These are phyloP conservation scores for Ophiostoma piceae DNA, from an alignment of 2,329 filamentous ascomycete species.

Conservation along the genomic window DNA sequence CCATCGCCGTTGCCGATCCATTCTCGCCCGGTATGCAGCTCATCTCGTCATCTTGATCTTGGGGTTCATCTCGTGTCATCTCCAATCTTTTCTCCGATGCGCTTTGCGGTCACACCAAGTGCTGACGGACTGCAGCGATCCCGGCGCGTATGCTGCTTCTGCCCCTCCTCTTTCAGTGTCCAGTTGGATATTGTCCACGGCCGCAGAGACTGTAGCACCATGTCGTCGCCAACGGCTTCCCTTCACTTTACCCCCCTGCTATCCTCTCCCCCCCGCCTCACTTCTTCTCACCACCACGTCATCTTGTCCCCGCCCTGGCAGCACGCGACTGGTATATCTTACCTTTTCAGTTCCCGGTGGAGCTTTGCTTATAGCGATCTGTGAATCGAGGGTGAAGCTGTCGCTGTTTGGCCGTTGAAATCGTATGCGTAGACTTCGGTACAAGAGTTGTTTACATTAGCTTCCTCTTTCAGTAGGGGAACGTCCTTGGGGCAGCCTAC, in stretches of 20 bases:
- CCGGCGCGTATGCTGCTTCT: not conserved
- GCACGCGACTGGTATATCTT: not conserved
- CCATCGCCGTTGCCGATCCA: not conserved
- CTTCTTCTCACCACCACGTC: not conserved
- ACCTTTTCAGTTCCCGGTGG: not conserved
- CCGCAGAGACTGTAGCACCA: no score
- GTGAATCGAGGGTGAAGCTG: not conserved
- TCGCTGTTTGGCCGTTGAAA: not conserved
- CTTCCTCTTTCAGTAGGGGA: not conserved
- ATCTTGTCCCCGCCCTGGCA: not conserved
- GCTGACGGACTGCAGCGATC: not conserved
- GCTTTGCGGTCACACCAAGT: not conserved
- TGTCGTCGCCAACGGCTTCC: not conserved
- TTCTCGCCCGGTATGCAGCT: not conserved
- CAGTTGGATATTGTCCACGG: no score
- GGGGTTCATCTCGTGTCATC: not conserved
- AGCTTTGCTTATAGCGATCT: not conserved
- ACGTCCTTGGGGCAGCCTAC: not conserved
- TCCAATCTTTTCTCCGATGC: not conserved
- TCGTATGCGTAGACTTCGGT: not conserved
- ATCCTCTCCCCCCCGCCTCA: not conserved
- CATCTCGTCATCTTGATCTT: not conserved
- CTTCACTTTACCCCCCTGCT: not conserved
- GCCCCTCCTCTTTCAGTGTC: no score
- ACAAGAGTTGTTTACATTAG: not conserved